Evolutionary conservation across 1,284 basidiomycete genomes (phyloP), one percentile per base, ranked within the genome.

Genomic region (Heterobasidion annosum): DNA sequence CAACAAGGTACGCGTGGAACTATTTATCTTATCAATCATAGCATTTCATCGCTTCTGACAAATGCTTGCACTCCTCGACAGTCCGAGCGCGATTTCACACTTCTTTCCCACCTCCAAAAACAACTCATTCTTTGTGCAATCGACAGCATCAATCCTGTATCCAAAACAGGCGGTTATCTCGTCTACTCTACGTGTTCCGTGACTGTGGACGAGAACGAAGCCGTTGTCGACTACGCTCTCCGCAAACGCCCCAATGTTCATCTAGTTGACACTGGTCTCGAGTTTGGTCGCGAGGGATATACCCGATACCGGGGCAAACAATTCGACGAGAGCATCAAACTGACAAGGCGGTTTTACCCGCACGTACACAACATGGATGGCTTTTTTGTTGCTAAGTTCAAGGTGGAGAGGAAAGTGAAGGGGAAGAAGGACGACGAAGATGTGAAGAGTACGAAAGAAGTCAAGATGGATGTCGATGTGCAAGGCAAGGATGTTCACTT

Each of bases 111-210:
- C 66, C 80, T 99, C 32, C 97, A 99, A 74, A 99, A 99, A 71
- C 97, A 99, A 69, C 83, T 99, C 51, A 91, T 99, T 65, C 81
- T 99, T 51, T 99, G 96, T 68, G 97, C 96, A 2, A 94, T 99
- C 67, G 97, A 99, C 76, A 96, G 93, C 56, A 87, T 98, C 56
- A 88, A 86, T 61, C 83, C 95, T 9, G 83, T 87, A 55, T 96
- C 93, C 2, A 84, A 89, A 62, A 93, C 91, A 0, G 97, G 97
- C 12, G 96, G 94, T 25, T 95, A 89, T 69, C 75, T 99, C 61
- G 96, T 99, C 56, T 99, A 99, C 74, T 98, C 95, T 53, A 99
- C 97, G 0, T 99, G 97, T 69, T 98, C 95, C 7, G 93, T 99
- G 48, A 98, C 91, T 3, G 91, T 98, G 2, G 97, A 99, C 64